These are phyloP conservation scores for Colletotrichum tabaci DNA, from an alignment of 2,329 filamentous ascomycete species.

Conservation along the genomic window DNA sequence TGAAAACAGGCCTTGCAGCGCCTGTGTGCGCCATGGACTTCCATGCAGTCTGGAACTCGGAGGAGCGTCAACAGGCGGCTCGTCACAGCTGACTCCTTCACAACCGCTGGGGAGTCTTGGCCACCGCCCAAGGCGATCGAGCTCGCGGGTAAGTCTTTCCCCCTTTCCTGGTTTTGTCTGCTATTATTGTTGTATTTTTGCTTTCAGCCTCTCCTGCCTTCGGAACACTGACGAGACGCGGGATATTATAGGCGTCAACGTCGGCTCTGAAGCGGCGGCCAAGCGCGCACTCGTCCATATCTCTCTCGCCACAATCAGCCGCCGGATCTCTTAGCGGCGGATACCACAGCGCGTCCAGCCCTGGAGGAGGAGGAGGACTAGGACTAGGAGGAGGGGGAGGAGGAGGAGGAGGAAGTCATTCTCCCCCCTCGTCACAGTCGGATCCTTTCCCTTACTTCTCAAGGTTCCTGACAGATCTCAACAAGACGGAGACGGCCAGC, in stretches of 20 bases:
- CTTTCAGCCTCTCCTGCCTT: slow-evolving; percentile 17
- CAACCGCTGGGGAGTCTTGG: slow-evolving; percentile 9
- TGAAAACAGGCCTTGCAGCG: slow-evolving; percentile 55
- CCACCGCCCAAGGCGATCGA: slow-evolving; percentile 24
- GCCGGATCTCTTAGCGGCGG: slow-evolving; percentile 29
- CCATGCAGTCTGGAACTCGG: slow-evolving; percentile 49
- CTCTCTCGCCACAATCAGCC: slow-evolving; percentile 35
- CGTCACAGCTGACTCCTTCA: slow-evolving; percentile 19
- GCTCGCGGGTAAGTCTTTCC: slow-evolving; percentile 26
- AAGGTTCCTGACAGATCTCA: slow-evolving; percentile 46
- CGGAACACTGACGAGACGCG: slow-evolving; percentile 26
- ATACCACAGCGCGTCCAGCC: slow-evolving; percentile 19
- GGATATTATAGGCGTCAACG: slow-evolving; percentile 24
- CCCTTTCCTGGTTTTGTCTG: background rate
- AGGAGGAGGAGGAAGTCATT: background rate
- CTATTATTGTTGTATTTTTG: background rate
- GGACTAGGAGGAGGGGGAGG: background rate
- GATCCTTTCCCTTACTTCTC: slow-evolving; percentile 45
- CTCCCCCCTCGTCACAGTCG: slow-evolving; percentile 26
- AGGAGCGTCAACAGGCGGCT: slow-evolving; percentile 14
- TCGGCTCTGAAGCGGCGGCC: slow-evolving; percentile 24
- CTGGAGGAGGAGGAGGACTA: background rate
- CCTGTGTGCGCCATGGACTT: slow-evolving; percentile 54
- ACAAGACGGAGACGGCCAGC: slow-evolving; percentile 43
- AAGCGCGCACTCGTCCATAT: slow-evolving; percentile 35